phyloP scores from a whole-genome alignment of 75 land plant genomes.

The Selaginella moellendorffii region DNA sequence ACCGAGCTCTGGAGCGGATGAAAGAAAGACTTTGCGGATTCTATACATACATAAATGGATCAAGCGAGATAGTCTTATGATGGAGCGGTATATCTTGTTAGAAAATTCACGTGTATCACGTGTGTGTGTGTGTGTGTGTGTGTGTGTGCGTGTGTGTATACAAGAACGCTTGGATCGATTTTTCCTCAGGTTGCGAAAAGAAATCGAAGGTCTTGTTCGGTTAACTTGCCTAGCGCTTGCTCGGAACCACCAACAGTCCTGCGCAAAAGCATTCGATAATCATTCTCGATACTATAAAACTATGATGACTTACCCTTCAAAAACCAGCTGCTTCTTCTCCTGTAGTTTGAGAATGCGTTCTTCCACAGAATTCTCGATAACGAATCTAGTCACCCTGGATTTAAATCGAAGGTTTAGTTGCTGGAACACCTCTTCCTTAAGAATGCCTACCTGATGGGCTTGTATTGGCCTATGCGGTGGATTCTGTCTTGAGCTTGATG shows the following conservation, averaged over 20 bases:
- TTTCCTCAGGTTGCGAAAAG: conserved; percentile 22
- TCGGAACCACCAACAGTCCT: conserved; percentile 80
- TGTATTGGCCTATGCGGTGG: conserved; percentile 82
- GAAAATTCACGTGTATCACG: no score
- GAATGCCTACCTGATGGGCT: conserved; percentile 96
- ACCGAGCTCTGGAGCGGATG: conserved; percentile 20
- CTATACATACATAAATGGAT: no score
- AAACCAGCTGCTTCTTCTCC: conserved; percentile 82
- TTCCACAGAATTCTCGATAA: conserved; percentile 72
- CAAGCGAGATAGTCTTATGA: no score
- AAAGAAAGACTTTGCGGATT: no score
- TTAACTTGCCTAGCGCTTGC: conserved; percentile 69
- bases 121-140: background rate
- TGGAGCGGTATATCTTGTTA: no score
- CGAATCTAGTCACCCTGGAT: conserved; percentile 56
- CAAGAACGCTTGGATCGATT: background rate
- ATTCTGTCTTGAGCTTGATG: conserved; percentile 94
- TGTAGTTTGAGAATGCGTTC: conserved; percentile 78
- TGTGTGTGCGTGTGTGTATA: background rate
- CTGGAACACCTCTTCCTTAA: no score
- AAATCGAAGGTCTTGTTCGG: conserved; percentile 59
- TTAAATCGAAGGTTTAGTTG: no score
- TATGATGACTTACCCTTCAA: conserved; percentile 54
- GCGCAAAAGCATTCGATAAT: no score
- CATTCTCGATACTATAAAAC: background rate